Percentiles rank a stretch among this genome's conserved stretches.
Evolutionary conservation across 345 rosid genomes (phyloP).

Genomic region (Corchorus olitorius): DNA sequence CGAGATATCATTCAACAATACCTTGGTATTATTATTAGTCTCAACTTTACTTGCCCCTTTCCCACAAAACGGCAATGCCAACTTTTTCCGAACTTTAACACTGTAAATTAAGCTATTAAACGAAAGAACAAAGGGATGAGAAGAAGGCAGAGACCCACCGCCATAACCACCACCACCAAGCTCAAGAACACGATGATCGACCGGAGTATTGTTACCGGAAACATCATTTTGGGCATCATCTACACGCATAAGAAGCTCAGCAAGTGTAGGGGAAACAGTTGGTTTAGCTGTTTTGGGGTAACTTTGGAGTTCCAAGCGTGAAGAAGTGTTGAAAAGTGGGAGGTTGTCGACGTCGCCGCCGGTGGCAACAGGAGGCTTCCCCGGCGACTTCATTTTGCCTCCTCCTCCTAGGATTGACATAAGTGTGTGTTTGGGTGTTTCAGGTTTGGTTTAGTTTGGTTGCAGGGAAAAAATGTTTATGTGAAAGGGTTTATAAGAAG

Average conservation of each 20-base stretch:
- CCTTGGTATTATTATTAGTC: slow-evolving; percentile 34
- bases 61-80: slow-evolving; percentile 37
- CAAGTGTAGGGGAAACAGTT: slow-evolving; percentile 49
- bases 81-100: slow-evolving; percentile 48
- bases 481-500: slow-evolving; percentile 26
- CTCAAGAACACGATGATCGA: slow-evolving; percentile 37
- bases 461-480: slow-evolving; percentile 24
- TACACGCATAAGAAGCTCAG: slow-evolving; percentile 61
- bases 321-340: slow-evolving; percentile 40
- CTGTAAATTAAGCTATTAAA: slow-evolving; percentile 71
- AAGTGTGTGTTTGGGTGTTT: background rate
- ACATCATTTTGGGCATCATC: slow-evolving; percentile 52
- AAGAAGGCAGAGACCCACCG: slow-evolving; percentile 41
- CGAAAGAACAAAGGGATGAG: slow-evolving; percentile 74
- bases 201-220: slow-evolving; percentile 22
- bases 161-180: slow-evolving; percentile 36
- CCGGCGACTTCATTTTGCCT: slow-evolving; percentile 33
- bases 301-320: slow-evolving; percentile 45
- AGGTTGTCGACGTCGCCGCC: slow-evolving; percentile 27
- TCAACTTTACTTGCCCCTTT: slow-evolving; percentile 16
- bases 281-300: slow-evolving; percentile 32
- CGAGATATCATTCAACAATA: slow-evolving; percentile 53
- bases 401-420: slow-evolving; percentile 39
- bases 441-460: slow-evolving; percentile 16
- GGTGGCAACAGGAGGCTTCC: slow-evolving; percentile 11